Evolutionary conservation across 257 asterid genomes (phyloP), one percentile per base, ranked within the genome.

Genomic region (Lycium barbarum): DNA sequence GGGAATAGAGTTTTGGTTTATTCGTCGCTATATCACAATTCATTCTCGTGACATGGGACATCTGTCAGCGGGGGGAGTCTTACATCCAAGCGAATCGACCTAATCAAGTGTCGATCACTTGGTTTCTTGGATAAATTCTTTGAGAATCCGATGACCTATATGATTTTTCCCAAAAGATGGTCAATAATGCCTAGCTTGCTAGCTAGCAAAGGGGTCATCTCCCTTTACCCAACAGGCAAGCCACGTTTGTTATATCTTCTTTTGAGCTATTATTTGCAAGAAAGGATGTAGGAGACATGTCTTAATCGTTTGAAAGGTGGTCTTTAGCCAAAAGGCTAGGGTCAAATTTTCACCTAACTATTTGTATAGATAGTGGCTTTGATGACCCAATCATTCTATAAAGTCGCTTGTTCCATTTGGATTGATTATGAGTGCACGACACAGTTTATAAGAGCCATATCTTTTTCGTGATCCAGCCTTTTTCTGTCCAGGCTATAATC

Each of bases 311-410:
- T 7, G 22, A 13, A 49, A 49, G 62, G 62, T 49, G 81, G 45
- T 12, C 81, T 12, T 71, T 49, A 76, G 81, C 63, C 63, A 51
- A 26, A 76, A 51, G 61, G 15, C 14, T 0, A 26, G 65, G 26
- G 47, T 26, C 65, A 76, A 51, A 76, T 26, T 76, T 51, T 63
- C 51, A 76, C 82, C 82, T 76, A 76, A 51, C 63, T 49, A 51
- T 76, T 76, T 76, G 82, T 33, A 14, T 76, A 51, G 47, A 26
- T 76, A 51, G 63, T 76, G 65, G 63, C 65, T 74, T 49, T 13
- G 62, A 51, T 76, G 63, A 26, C 8, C 63, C 82, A 76, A 76
- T 76, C 82, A 76, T 51, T 51, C 47, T 53, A 51, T 76, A 76
- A 47, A 47, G 81, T 73, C 9, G 81, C 12, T 47, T 20, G n/a